These are phyloP conservation scores for Dictyostelium intermedium DNA, from an alignment of 78 protist species.

Conservation along the genomic window DNA sequence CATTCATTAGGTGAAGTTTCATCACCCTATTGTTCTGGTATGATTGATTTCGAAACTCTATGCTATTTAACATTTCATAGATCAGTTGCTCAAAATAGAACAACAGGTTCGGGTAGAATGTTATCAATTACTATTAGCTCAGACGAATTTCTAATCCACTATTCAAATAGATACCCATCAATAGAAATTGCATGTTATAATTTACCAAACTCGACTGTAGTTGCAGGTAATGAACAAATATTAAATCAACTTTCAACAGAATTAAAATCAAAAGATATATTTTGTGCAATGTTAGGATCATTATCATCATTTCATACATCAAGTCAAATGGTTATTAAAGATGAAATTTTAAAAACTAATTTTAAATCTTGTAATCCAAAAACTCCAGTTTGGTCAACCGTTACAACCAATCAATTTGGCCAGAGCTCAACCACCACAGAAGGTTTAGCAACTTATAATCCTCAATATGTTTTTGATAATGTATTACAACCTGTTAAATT, in stretches of 20 bases:
- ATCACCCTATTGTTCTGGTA: conserved; percentile 18
- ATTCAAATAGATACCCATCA: neutral
- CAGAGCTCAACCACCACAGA: too few relatives aligned
- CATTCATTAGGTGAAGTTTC: conserved; percentile 18
- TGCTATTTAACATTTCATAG: neutral
- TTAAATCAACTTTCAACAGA: neutral
- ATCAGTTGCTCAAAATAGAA: conserved; percentile 1
- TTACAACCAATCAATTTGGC: neutral
- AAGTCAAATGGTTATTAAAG: neutral
- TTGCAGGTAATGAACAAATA: neutral
- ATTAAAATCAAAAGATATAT: neutral
- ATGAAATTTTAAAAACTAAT: neutral
- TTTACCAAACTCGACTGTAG: neutral
- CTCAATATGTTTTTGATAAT: conserved; percentile 5
- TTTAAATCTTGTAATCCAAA: neutral
- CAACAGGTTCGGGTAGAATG: conserved; percentile 42
- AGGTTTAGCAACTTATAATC: neutral
- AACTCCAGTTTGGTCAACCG: neutral
- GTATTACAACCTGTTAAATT: neutral
- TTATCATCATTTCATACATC: conserved; percentile 38
- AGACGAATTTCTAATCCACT: neutral
- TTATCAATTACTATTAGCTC: neutral
- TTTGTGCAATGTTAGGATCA: neutral
- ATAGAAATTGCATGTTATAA: conserved; percentile 25
- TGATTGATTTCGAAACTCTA: neutral